phyloP scores from a whole-genome alignment of 306 rosid genomes.

The Leucaena leucocephala region DNA sequence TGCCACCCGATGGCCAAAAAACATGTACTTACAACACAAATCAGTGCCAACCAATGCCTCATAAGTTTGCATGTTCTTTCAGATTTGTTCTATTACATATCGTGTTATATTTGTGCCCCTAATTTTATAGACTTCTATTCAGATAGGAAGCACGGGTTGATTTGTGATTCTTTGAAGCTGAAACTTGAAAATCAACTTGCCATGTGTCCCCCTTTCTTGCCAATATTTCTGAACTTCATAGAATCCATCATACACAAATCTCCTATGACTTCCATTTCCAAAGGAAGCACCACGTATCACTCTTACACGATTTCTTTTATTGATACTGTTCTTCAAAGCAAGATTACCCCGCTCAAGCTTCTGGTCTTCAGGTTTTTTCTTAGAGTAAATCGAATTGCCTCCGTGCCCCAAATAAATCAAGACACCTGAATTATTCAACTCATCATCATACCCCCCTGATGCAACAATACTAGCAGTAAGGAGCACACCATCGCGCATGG shows the following conservation, averaged over 20 bases:
- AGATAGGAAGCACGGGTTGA: constrained; percentile 61
- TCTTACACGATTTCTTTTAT: constrained; percentile 62
- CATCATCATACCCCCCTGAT: constrained; percentile 60
- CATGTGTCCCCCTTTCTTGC: constrained; percentile 63
- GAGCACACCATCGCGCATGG: constrained; percentile 40
- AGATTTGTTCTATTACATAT: background rate
- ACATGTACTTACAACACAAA: background rate
- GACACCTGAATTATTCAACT: constrained; percentile 50
- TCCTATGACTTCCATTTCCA: constrained; percentile 47
- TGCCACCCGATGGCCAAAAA: background rate
- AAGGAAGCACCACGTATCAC: constrained; percentile 62
- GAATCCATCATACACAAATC: constrained; percentile 64
- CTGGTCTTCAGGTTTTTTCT: constrained; percentile 64
- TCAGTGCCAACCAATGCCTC: background rate
- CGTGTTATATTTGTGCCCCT: background rate
- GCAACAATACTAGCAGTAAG: constrained; percentile 67
- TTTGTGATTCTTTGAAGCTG: constrained; percentile 54
- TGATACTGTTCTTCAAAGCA: constrained; percentile 60
- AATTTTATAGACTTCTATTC: too few species aligned
- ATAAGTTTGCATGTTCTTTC: background rate
- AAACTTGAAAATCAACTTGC: constrained; percentile 63
- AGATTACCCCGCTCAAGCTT: constrained; percentile 73
- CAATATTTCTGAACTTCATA: constrained; percentile 60
- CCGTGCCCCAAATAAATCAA: constrained; percentile 72
- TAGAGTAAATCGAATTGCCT: constrained; percentile 52